These are phyloP conservation scores for Paraconiothyrium sp. DNA, from an alignment of 2,329 filamentous ascomycete species.

Conservation along the genomic window DNA sequence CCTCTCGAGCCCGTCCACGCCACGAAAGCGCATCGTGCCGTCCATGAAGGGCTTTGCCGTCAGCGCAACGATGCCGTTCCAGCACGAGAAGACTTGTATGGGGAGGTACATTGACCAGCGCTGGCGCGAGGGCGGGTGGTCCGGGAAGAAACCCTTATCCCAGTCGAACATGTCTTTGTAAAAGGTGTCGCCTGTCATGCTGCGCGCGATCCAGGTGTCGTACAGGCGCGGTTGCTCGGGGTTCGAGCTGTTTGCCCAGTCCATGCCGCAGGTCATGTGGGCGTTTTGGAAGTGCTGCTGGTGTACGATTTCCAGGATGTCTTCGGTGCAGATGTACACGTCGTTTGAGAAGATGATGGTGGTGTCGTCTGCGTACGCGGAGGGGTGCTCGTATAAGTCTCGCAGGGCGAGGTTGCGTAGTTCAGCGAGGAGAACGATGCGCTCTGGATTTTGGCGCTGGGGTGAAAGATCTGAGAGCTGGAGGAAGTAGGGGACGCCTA, in stretches of 20 bases:
- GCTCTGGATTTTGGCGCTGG: slow-evolving; percentile 38
- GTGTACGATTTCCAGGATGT: slow-evolving; percentile 66
- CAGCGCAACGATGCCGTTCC: slow-evolving; percentile 7
- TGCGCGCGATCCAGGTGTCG: slow-evolving; percentile 66
- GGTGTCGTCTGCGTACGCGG: slow-evolving; percentile 95
- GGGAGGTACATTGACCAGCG: neutral
- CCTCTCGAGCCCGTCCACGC: neutral
- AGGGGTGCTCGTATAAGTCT: slow-evolving; percentile 65
- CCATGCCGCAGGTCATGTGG: slow-evolving; percentile 68
- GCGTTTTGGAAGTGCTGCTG: slow-evolving; percentile 59
- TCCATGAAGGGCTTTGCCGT: slow-evolving; percentile 7
- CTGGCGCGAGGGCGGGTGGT: neutral
- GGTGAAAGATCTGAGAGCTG: slow-evolving; percentile 57
- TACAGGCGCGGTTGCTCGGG: slow-evolving; percentile 60
- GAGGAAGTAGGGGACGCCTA: slow-evolving; percentile 56
- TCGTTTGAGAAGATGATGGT: slow-evolving; percentile 91
- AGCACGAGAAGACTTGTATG: slow-evolving; percentile 8
- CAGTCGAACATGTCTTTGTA: slow-evolving; percentile 58
- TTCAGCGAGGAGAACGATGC: slow-evolving; percentile 59
- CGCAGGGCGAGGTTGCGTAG: slow-evolving; percentile 64
- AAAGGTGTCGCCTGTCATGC: slow-evolving; percentile 64
- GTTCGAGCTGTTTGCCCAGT: slow-evolving; percentile 61
- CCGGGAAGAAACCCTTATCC: neutral
- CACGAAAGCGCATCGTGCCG: slow-evolving; percentile 3
- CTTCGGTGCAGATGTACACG: slow-evolving; percentile 62